Evolutionary conservation across 306 rosid genomes (phyloP).

Genomic region (Calophaca sinica): DNA sequence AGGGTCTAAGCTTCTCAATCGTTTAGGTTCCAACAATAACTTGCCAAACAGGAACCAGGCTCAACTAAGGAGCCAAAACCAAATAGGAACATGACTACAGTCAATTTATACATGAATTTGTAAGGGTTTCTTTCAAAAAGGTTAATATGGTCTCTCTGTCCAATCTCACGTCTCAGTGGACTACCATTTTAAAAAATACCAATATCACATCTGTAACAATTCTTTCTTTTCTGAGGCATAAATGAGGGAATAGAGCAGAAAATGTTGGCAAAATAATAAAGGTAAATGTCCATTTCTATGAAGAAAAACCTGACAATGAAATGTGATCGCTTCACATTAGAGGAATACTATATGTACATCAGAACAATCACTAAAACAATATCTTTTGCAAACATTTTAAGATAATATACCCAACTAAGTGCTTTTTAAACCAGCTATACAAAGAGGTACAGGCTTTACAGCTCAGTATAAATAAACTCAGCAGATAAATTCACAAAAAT

Average conservation of each 20-base stretch:
- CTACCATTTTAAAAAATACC: background rate
- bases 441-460: too few relatives aligned
- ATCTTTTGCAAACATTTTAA: background rate
- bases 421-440: too few relatives aligned
- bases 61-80: constrained; percentile 15
- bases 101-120: constrained; percentile 20
- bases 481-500: too few relatives aligned
- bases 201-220: background rate
- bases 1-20: too few relatives aligned
- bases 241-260: background rate
- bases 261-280: background rate
- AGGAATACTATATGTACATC: background rate
- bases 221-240: background rate
- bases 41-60: background rate
- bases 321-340: background rate
- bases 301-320: background rate
- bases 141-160: background rate
- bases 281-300: constrained; percentile 1
- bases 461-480: too few relatives aligned
- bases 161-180: background rate
- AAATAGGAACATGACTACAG: constrained; percentile 1
- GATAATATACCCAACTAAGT: background rate
- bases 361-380: background rate
- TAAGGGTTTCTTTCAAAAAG: background rate
- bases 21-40: too few relatives aligned